Evolutionary conservation across 2,329 filamentous ascomycete genomes (phyloP), one percentile per base, ranked within the genome.

Genomic region (Hypoxylon sp.): DNA sequence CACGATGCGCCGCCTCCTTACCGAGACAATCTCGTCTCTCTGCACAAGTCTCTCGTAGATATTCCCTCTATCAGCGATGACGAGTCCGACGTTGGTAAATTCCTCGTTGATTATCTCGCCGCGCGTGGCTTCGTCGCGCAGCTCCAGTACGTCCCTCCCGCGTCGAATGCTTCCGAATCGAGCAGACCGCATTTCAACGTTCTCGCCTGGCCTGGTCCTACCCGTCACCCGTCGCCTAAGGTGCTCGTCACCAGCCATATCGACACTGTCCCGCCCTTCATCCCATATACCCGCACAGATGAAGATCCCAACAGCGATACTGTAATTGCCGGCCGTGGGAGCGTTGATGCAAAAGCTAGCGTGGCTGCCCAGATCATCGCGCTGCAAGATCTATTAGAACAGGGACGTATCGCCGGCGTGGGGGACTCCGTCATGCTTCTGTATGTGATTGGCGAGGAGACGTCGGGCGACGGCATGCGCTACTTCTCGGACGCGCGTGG

Each of bases 361-460:
- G 84, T 96, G 11, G 92, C 93, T 0, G 85, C 92, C 6, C 91
- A 94, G 77, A 87, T 95, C 64, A 85, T 85, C 20, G 93, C 93
- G 0, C 80, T 92, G 2, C 80, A 85, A 65, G 79, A 85, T 68
- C 81, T 92, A 6, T 73, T 87, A 3, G 72, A 75, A 0, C 70
- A 78, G 0, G 75, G 56, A 4, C 8, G 38, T 0, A 71, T 77
- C 32, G 77, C 87, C n/a, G 68, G 74, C 7, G 74, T 78, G 1
- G 81, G 81, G 1, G 86, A 89, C 70, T 52, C 60, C 2, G 79
- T 89, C 0, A 83, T 88, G 64, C 79, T 92, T 12, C 76, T 91
- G 1, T 91, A 85, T 67, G 90, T 92, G 0, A 92, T 97, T 0
- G 93, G 93, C 64, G 95, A 99, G 78, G 95, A 98, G 78, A 85